A percentile compares a stretch with the other conserved stretches of the same genome.
Evolutionary conservation across 75 land plant species (phyloP).

Genomic region (Cupressus sempervirens): DNA sequence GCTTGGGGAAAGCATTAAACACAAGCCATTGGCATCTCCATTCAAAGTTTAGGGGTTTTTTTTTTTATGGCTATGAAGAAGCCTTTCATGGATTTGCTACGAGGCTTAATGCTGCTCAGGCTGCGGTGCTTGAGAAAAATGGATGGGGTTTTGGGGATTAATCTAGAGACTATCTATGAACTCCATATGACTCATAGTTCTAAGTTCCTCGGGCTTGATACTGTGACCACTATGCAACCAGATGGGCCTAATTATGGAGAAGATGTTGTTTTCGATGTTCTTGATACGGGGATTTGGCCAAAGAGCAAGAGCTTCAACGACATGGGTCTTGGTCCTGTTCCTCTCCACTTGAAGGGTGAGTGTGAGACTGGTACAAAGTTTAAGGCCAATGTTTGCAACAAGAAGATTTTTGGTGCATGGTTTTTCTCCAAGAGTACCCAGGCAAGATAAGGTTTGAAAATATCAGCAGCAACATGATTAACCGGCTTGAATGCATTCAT

Average conservation of each 20-base stretch:
- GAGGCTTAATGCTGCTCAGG: constrained; percentile 29
- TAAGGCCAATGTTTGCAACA: constrained; percentile 40
- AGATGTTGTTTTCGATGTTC: constrained; percentile 67
- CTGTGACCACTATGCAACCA: constrained; percentile 41
- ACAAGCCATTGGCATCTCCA: constrained; percentile 4
- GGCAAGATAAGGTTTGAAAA: constrained; percentile 62
- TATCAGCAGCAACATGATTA: constrained; percentile 63
- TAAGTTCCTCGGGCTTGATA: constrained; percentile 73
- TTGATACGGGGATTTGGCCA: constrained; percentile 92
- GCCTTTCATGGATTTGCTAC: constrained; percentile 88
- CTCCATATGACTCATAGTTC: constrained; percentile 97
- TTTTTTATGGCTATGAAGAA: constrained; percentile 55
- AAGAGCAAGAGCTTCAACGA: constrained; percentile 79
- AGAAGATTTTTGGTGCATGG: constrained; percentile 77
- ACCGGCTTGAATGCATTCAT: constrained; percentile 26
- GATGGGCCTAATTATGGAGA: constrained; percentile 56
- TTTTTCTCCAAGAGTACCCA: constrained; percentile 63
- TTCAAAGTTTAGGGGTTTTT: too few species aligned
- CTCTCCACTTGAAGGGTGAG: constrained; percentile 62
- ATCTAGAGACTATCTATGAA: constrained; percentile 49
- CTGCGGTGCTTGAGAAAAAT: constrained; percentile 24
- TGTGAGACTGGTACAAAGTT: constrained; percentile 56
- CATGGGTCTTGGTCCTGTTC: constrained; percentile 54
- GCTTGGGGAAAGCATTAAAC: too few species aligned
- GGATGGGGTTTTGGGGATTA: constrained; percentile 53